phyloP scores from a whole-genome alignment of 2,329 filamentous ascomycete species.

The Neoarthrinium moseri region DNA sequence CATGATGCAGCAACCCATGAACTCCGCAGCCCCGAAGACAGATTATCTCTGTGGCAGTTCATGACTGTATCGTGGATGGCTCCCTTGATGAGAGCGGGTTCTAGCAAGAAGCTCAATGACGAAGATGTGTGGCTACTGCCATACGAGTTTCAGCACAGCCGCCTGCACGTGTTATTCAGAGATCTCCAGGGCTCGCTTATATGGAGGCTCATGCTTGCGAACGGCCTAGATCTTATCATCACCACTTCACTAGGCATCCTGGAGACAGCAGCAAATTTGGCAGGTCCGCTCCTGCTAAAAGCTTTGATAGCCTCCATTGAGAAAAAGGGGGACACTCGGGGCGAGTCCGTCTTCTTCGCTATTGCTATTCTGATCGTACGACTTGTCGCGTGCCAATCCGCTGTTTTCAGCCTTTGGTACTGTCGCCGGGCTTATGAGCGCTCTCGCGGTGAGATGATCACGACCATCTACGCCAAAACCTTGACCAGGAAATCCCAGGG shows the following conservation, averaged over 20 bases:
- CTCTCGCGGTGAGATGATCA: slow-evolving; percentile 81
- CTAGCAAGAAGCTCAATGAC: slow-evolving; percentile 65
- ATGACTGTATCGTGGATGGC: slow-evolving; percentile 82
- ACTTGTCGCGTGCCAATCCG: slow-evolving; percentile 61
- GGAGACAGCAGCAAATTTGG: slow-evolving; percentile 54
- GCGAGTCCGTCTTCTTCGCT: slow-evolving; percentile 65
- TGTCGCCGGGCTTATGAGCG: slow-evolving; percentile 81
- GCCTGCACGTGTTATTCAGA: slow-evolving; percentile 73
- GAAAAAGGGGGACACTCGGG: slow-evolving; percentile 44
- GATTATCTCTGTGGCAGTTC: slow-evolving; percentile 77
- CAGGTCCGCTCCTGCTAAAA: slow-evolving; percentile 69
- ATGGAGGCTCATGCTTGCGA: slow-evolving; percentile 67
- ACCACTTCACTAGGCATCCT: slow-evolving; percentile 63
- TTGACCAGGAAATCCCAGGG: slow-evolving; percentile 60
- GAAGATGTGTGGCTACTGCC: slow-evolving; percentile 80
- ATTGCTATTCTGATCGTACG: slow-evolving; percentile 59
- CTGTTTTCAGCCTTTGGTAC: slow-evolving; percentile 75
- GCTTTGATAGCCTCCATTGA: slow-evolving; percentile 68
- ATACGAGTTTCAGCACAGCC: slow-evolving; percentile 77
- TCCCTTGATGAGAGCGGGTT: slow-evolving; percentile 67
- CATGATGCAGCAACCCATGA: slow-evolving; percentile 53
- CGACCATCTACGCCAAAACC: slow-evolving; percentile 80
- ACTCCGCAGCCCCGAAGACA: slow-evolving; percentile 75
- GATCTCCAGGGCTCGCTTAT: slow-evolving; percentile 72
- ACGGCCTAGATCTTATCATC: slow-evolving; percentile 75